Conservation (phyloP, 2,329 filamentous ascomycete species). For the Paramyrothecium sp. region DNA sequence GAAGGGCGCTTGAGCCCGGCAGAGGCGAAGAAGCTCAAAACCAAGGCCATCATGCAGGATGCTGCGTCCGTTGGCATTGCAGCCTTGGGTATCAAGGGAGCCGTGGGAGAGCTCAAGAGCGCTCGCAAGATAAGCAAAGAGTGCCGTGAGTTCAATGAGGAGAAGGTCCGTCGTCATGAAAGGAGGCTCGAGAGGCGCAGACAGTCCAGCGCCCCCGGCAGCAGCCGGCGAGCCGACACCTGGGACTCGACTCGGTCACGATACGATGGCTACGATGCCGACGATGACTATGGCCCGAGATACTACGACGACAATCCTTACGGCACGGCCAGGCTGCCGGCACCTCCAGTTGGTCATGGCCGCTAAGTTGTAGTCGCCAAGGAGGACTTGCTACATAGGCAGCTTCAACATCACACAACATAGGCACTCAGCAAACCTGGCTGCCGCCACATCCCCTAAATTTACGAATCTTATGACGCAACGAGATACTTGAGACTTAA, state of each 20-base stretch:
- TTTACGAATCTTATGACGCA: neutral
- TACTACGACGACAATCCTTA: slow-evolving; percentile 49
- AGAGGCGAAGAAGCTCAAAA: slow-evolving; percentile 56
- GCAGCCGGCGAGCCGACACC: slow-evolving; percentile 41
- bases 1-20: slow-evolving; percentile 49
- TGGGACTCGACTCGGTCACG: slow-evolving; percentile 40
- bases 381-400: neutral
- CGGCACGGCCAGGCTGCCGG: slow-evolving; percentile 35
- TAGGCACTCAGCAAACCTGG: slow-evolving; percentile 1
- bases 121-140: slow-evolving; percentile 49
- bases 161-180: slow-evolving; percentile 49
- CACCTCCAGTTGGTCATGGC: slow-evolving; percentile 21
- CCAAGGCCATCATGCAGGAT: slow-evolving; percentile 55
- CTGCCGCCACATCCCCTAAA: neutral
- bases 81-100: slow-evolving; percentile 56
- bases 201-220: slow-evolving; percentile 22
- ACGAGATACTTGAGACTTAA: neutral
- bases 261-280: slow-evolving; percentile 35
- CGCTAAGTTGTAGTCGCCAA: slow-evolving; percentile 4
- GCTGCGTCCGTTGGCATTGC: slow-evolving; percentile 59
- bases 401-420: too few species aligned
- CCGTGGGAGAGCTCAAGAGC: slow-evolving; percentile 55
- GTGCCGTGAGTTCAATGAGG: slow-evolving; percentile 45
- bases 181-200: slow-evolving; percentile 39
- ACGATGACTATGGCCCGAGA: slow-evolving; percentile 39